A percentile compares a stretch with the other conserved stretches of the same genome.
Conservation (phyloP, 2,329 filamentous ascomycete species). For the Penicillium sp. region DNA sequence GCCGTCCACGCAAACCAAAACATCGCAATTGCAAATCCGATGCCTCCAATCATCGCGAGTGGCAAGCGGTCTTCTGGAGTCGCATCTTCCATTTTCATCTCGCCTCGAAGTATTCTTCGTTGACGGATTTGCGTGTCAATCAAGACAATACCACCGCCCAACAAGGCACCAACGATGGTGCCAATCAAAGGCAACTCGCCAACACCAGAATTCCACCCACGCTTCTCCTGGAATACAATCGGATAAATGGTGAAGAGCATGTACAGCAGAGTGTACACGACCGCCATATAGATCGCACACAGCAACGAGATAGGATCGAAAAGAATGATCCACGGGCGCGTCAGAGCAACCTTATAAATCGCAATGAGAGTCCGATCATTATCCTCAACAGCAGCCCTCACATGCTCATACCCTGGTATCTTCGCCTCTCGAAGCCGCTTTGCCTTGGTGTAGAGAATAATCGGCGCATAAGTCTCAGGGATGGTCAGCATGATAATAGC, state of each 20-base stretch:
- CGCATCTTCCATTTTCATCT: constrained; percentile 25
- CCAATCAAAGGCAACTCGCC: constrained; percentile 53
- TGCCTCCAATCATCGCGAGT: constrained; percentile 22
- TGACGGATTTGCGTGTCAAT: constrained; percentile 41
- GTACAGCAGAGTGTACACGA: constrained; percentile 57
- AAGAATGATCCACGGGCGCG: constrained; percentile 56
- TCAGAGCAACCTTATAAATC: constrained; percentile 55
- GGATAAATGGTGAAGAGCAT: constrained; percentile 63
- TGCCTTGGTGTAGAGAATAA: constrained; percentile 56
- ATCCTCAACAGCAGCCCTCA: constrained; percentile 52
- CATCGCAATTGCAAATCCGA: constrained; percentile 37
- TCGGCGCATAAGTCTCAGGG: constrained; percentile 57
- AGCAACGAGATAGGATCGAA: constrained; percentile 56
- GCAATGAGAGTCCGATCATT: constrained; percentile 43
- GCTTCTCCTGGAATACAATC: constrained; percentile 50
- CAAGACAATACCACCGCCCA: constrained; percentile 35
- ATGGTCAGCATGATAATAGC: constrained; percentile 55
- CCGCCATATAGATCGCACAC: constrained; percentile 53
- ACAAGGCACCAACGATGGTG: constrained; percentile 16
- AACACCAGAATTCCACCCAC: constrained; percentile 57
- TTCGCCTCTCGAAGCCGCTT: constrained; percentile 50
- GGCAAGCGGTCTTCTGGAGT: constrained; percentile 20
- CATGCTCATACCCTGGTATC: constrained; percentile 54
- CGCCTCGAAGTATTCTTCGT: constrained; percentile 30
- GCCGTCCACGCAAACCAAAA: constrained; percentile 49